phyloP scores from a whole-genome alignment of 2,329 filamentous ascomycete species.

The Sclerotinia sclerotiorum region DNA sequence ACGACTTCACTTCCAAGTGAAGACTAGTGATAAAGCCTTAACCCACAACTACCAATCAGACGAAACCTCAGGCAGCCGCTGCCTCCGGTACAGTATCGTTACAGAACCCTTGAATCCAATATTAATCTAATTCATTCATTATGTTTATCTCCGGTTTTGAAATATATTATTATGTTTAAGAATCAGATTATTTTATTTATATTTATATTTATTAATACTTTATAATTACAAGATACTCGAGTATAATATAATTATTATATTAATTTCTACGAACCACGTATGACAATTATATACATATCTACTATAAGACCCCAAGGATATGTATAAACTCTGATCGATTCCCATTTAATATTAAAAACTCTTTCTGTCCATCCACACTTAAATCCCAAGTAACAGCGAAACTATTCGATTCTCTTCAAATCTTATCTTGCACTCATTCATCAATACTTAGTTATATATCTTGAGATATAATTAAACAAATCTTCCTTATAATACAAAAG shows the following conservation, averaged over 20 bases:
- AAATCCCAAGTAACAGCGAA: neutral
- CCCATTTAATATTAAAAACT: neutral
- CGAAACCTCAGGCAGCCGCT: too few species aligned
- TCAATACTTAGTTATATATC: neutral
- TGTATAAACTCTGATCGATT: conserved; percentile 11
- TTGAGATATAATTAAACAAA: neutral
- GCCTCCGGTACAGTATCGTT: too few species aligned
- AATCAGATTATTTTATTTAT: neutral
- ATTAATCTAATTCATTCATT: too few species aligned
- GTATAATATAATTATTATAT: neutral
- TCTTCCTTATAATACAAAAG: neutral
- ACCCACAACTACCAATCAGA: too few species aligned
- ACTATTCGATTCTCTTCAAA: neutral
- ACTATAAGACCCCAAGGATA: neutral
- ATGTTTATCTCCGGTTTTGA: neutral
- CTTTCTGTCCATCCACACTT: neutral
- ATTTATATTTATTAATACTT: conserved; percentile 1
- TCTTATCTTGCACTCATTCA: neutral
- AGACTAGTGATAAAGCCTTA: too few species aligned
- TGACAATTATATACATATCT: neutral
- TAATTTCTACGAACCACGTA: neutral
- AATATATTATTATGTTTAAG: neutral
- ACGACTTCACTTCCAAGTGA: too few species aligned
- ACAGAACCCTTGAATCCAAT: neutral
- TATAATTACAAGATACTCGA: too few species aligned